These are phyloP conservation scores for Solanum dulcamara DNA, from an alignment of 257 asterid genomes.

Conservation along the genomic window DNA sequence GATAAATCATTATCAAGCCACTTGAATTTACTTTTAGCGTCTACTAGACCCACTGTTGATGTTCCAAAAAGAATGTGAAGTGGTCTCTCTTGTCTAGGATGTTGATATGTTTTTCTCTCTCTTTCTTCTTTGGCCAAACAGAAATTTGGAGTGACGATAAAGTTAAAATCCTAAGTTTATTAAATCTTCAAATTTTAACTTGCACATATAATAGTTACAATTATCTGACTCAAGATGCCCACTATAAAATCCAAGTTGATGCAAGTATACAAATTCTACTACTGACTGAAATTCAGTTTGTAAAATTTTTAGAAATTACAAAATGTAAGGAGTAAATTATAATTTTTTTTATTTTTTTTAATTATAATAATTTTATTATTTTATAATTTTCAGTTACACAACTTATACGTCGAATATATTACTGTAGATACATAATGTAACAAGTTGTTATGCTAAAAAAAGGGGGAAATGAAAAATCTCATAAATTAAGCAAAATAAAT, in stretches of 20 bases:
- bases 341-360: no score
- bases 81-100: background rate
- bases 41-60: background rate
- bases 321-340: no score
- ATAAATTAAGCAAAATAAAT: no score
- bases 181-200: background rate
- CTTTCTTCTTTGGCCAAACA: background rate
- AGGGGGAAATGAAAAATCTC: no score
- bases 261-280: background rate
- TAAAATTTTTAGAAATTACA: no score
- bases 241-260: background rate
- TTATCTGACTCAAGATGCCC: background rate
- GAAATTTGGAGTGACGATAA: background rate
- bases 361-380: no score
- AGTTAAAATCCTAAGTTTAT: background rate
- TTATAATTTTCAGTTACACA: no score
- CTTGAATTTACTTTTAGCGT: background rate
- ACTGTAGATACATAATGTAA: no score
- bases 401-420: no score
- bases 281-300: background rate
- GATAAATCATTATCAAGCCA: background rate
- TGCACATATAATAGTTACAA: background rate
- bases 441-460: no score
- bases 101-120: background rate
- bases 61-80: background rate